Conservation (phyloP, 768 basidiomycete genomes). For the Lactarius sp. region DNA sequence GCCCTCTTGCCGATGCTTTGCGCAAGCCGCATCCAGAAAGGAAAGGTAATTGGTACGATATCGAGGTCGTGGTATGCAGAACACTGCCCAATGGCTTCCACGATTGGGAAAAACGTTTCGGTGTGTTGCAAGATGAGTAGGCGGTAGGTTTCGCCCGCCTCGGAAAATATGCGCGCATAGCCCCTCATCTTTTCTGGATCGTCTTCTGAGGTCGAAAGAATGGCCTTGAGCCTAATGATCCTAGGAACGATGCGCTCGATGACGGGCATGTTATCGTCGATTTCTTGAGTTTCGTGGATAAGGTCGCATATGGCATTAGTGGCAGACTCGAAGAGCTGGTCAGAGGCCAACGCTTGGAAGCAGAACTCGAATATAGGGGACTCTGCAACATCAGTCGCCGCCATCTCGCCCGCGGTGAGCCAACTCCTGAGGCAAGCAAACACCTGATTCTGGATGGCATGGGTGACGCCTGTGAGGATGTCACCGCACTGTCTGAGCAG, state of each 20-base stretch:
- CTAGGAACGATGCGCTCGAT: conserved; percentile 85
- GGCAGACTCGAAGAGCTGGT: conserved; percentile 88
- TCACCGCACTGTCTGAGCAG: conserved; percentile 6
- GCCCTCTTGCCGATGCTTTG: conserved; percentile 77
- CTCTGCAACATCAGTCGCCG: conserved; percentile 54
- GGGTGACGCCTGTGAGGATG: conserved; percentile 63
- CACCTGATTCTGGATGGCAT: conserved; percentile 69
- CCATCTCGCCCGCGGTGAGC: conserved; percentile 83
- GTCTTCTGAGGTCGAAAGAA: conserved; percentile 54
- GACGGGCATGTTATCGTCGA: conserved; percentile 87
- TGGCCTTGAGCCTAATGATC: conserved; percentile 68
- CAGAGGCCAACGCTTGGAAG: conserved; percentile 79
- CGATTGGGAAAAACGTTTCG: conserved; percentile 90
- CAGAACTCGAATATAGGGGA: conserved; percentile 77
- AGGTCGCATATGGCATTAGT: conserved; percentile 91
- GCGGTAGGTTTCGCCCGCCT: conserved; percentile 96
- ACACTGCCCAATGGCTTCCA: conserved; percentile 91
- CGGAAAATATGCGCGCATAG: conserved; percentile 87
- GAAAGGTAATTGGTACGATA: conserved; percentile 95
- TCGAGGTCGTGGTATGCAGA: conserved; percentile 92
- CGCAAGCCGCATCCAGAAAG: conserved; percentile 98
- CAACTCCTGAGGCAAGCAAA: conserved; percentile 85
- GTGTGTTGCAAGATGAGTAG: conserved; percentile 83
- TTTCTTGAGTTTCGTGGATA: conserved; percentile 97
- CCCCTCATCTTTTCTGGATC: conserved; percentile 89